phyloP scores from a whole-genome alignment of 306 rosid species.

The Trifolium fragiferum region DNA sequence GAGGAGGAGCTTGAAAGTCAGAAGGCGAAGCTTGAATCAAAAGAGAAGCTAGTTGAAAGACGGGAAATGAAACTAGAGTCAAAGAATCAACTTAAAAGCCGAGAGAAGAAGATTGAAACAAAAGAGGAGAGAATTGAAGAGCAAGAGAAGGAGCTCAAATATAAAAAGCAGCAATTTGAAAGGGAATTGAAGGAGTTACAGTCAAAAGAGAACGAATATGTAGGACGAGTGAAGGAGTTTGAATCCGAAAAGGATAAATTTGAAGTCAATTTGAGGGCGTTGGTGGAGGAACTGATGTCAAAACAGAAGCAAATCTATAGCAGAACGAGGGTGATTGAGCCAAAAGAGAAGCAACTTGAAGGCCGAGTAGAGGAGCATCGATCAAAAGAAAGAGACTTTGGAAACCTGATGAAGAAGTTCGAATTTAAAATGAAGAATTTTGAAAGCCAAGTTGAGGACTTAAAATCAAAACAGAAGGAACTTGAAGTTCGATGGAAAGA shows the following conservation, averaged over 20 bases:
- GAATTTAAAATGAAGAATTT: neutral
- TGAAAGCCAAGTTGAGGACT: neutral
- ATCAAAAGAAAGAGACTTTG: too few relatives aligned
- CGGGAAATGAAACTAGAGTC: neutral
- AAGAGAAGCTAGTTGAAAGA: neutral
- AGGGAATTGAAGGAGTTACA: too few relatives aligned
- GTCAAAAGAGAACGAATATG: neutral
- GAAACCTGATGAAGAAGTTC: neutral
- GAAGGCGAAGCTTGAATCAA: neutral
- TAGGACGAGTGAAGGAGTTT: neutral
- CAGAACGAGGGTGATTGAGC: neutral
- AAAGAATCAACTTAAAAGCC: neutral
- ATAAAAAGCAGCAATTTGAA: too few relatives aligned
- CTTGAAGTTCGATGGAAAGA: conserved; percentile 8
- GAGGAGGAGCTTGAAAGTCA: neutral
- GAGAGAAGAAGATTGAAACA: neutral
- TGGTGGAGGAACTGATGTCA: neutral
- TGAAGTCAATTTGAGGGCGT: too few relatives aligned
- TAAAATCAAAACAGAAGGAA: neutral
- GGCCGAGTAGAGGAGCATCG: too few relatives aligned
- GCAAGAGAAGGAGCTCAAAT: neutral
- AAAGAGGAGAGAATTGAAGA: neutral
- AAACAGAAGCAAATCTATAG: neutral
- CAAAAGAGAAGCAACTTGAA: neutral
- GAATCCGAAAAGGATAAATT: neutral